phyloP scores from a whole-genome alignment of 2,329 filamentous ascomycete species.

The Mycogone perniciosa region DNA sequence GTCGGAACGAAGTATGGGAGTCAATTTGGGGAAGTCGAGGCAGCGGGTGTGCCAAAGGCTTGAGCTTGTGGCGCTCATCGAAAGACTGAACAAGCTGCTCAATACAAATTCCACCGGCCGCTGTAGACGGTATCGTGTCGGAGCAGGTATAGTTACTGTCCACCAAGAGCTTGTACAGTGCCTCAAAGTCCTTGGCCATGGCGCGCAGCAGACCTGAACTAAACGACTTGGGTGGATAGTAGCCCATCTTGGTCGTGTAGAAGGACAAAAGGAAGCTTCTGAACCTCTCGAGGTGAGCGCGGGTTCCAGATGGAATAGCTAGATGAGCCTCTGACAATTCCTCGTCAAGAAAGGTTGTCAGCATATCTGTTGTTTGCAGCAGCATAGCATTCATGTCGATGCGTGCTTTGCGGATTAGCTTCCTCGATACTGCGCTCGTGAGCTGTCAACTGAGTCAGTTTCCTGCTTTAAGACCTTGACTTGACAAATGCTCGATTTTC shows the following conservation, averaged over 20 bases:
- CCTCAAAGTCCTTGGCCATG: constrained; percentile 65
- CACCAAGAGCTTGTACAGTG: constrained; percentile 64
- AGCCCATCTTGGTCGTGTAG: constrained; percentile 62
- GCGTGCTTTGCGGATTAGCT: constrained; percentile 57
- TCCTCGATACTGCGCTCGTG: constrained; percentile 49
- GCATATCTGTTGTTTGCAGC: constrained; percentile 47
- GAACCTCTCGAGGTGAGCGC: constrained; percentile 67
- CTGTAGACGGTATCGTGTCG: constrained; percentile 44
- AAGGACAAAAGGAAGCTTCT: constrained; percentile 60
- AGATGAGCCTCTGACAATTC: constrained; percentile 61
- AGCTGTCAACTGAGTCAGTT: constrained; percentile 28
- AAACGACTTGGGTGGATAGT: constrained; percentile 57
- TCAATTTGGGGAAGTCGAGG: constrained; percentile 55
- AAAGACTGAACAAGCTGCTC: constrained; percentile 63
- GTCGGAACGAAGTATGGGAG: constrained; percentile 24
- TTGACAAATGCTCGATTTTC: constrained; percentile 16
- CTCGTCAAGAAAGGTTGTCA: constrained; percentile 63
- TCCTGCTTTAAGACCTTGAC: no score
- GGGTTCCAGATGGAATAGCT: constrained; percentile 54
- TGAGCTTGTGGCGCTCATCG: constrained; percentile 53
- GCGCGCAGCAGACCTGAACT: constrained; percentile 44
- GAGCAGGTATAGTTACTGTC: constrained; percentile 50
- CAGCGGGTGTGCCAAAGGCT: constrained; percentile 56
- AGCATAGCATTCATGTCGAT: constrained; percentile 61
- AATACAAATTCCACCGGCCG: constrained; percentile 63